Percentiles rank a stretch among this genome's conserved stretches.
These are phyloP conservation scores for Erythrobasidium hasegawianum DNA, from an alignment of 1,284 basidiomycete genomes.

Conservation along the genomic window DNA sequence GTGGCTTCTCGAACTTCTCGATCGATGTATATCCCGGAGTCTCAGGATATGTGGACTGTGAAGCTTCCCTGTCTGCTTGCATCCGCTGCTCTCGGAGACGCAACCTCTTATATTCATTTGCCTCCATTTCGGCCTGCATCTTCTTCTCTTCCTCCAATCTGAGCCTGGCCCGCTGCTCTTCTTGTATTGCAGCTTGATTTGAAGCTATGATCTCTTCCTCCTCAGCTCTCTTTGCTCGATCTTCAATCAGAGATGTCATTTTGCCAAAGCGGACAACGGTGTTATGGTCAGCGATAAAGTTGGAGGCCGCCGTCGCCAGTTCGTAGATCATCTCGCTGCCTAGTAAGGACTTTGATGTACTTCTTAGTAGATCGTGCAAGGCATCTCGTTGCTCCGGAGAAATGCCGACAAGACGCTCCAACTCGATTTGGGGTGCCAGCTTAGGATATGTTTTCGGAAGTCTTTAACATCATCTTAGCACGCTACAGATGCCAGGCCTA, in stretches of 20 bases:
- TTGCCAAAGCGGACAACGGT: conserved; percentile 38
- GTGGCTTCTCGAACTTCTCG: conserved; percentile 16
- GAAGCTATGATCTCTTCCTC: conserved; percentile 34
- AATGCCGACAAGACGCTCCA: conserved; percentile 39
- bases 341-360: conserved; percentile 30
- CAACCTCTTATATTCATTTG: not conserved
- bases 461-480: conserved; percentile 28
- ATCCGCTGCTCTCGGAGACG: conserved; percentile 28
- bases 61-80: conserved; percentile 8
- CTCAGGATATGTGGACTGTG: not conserved
- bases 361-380: conserved; percentile 24
- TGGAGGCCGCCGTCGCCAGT: conserved; percentile 39
- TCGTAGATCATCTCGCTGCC: conserved; percentile 44
- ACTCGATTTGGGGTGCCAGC: conserved; percentile 36
- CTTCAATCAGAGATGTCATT: conserved; percentile 39
- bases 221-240: conserved; percentile 36
- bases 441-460: conserved; percentile 42
- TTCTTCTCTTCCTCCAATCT: not conserved
- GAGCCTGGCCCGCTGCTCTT: not conserved
- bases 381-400: conserved; percentile 33
- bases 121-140: conserved; percentile 7
- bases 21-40: conserved; percentile 10
- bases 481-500: too few species aligned
- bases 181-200: conserved; percentile 11
- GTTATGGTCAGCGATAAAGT: conserved; percentile 42